phyloP scores from a whole-genome alignment of 2,329 filamentous ascomycete species.

The Elsinoe fawcettii region DNA sequence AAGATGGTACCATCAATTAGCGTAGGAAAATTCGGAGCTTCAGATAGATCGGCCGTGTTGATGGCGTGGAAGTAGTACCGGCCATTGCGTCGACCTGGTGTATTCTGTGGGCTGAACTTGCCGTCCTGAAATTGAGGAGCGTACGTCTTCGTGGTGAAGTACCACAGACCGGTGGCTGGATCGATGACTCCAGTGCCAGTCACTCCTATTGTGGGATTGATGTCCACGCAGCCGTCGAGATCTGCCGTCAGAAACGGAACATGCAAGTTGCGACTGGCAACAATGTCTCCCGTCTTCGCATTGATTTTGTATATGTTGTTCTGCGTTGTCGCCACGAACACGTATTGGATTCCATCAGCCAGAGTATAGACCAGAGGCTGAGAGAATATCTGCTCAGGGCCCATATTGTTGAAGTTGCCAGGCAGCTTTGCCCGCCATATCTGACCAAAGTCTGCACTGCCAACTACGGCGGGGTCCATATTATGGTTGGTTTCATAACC shows the following conservation, averaged over 20 bases:
- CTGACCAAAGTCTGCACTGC: constrained; percentile 48
- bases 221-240: constrained; percentile 41
- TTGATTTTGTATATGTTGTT: constrained; percentile 53
- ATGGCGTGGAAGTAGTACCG: constrained; percentile 42
- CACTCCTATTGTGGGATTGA: constrained; percentile 42
- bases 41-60: constrained; percentile 38
- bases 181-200: constrained; percentile 47
- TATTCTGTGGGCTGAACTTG: constrained; percentile 19
- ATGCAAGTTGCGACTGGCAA: constrained; percentile 38
- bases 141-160: constrained; percentile 46
- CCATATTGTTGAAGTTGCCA: constrained; percentile 43
- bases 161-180: constrained; percentile 43
- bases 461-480: constrained; percentile 53
- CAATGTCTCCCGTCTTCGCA: constrained; percentile 33
- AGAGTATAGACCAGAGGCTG: constrained; percentile 49
- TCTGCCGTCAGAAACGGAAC: constrained; percentile 43
- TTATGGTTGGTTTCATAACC: constrained; percentile 45
- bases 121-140: constrained; percentile 30
- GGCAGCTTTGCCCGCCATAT: constrained; percentile 47
- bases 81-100: constrained; percentile 36
- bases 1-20: constrained; percentile 38
- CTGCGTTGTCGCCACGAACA: constrained; percentile 51
- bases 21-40: constrained; percentile 34
- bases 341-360: constrained; percentile 28
- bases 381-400: constrained; percentile 46